Evolutionary conservation across 2,329 filamentous ascomycete species (phyloP).

Genomic region (Emericellopsis cladophorae): DNA sequence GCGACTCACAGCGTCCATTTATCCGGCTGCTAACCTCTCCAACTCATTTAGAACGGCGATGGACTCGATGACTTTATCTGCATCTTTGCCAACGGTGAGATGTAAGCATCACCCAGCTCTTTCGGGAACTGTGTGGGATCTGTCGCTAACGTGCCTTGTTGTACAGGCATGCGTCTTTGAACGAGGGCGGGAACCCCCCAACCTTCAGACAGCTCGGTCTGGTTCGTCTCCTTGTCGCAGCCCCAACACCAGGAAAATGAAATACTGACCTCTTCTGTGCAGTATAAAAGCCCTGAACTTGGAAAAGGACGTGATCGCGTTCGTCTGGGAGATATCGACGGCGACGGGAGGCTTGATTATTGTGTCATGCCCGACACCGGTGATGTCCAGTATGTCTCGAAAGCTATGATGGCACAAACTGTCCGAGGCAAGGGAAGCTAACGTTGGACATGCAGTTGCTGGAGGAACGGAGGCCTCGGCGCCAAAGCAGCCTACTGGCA

Average conservation of each 20-base stretch:
- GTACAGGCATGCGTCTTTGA: not conserved
- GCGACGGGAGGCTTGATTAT: slow-evolving; percentile 5
- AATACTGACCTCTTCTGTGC: not conserved
- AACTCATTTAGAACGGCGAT: not conserved
- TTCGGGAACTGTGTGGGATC: not conserved
- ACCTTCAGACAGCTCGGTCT: not conserved
- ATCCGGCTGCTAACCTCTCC: not conserved
- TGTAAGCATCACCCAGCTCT: not conserved
- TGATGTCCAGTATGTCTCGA: not conserved
- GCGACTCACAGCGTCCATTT: not conserved
- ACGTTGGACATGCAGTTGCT: not conserved
- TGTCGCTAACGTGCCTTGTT: not conserved
- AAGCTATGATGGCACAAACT: not conserved
- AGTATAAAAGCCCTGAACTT: not conserved
- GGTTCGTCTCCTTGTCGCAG: too few species aligned
- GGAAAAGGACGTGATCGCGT: not conserved
- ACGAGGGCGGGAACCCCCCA: not conserved
- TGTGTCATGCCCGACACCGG: slow-evolving; percentile 3
- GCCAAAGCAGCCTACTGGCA: not conserved
- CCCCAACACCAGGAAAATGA: too few species aligned
- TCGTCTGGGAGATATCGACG: slow-evolving; percentile 6
- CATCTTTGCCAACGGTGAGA: not conserved
- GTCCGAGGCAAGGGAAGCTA: not conserved
- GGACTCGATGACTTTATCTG: slow-evolving; percentile 1
- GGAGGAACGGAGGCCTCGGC: not conserved